Conservation (phyloP, 192 early-diverging fungal species). For the Thoreauomyces humboldtii region DNA sequence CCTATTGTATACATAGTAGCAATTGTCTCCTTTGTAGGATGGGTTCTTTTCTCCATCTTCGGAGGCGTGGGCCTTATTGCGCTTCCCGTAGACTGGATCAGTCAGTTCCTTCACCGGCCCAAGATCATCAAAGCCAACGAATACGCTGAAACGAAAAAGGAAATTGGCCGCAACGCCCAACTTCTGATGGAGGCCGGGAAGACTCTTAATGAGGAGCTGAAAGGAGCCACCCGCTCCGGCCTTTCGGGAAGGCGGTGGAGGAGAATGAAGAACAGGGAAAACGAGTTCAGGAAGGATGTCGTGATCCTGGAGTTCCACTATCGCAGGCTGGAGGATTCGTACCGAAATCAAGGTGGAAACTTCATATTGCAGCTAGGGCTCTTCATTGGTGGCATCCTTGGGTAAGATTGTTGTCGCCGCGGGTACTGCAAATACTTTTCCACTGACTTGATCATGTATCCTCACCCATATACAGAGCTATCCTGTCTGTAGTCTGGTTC, state of each 20-base stretch:
- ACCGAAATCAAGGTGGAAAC: constrained; percentile 53
- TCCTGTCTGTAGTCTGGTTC: constrained; percentile 56
- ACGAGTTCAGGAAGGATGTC: constrained; percentile 58
- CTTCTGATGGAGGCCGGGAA: constrained; percentile 51
- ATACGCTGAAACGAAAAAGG: constrained; percentile 48
- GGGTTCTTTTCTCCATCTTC: constrained; percentile 56
- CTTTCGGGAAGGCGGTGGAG: constrained; percentile 37
- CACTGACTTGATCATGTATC: no score
- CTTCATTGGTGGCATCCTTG: constrained; percentile 44
- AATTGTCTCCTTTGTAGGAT: constrained; percentile 50
- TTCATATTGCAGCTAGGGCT: constrained; percentile 46
- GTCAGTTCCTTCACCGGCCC: constrained; percentile 52
- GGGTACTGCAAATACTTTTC: no score
- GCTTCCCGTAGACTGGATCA: constrained; percentile 52
- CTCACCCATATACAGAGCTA: no score
- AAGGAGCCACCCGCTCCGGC: constrained; percentile 33
- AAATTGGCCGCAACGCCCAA: constrained; percentile 50
- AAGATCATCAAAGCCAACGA: constrained; percentile 51
- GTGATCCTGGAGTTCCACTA: constrained; percentile 59
- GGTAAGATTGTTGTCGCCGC: constrained; percentile 30
- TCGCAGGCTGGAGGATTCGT: constrained; percentile 50
- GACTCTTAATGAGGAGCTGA: constrained; percentile 47
- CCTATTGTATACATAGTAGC: constrained; percentile 56
- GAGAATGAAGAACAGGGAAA: constrained; percentile 45
- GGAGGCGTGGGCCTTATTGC: constrained; percentile 56